Evolutionary conservation across 768 basidiomycete genomes (phyloP), one percentile per base, ranked within the genome.

Genomic region (Lentinula guzmanii): DNA sequence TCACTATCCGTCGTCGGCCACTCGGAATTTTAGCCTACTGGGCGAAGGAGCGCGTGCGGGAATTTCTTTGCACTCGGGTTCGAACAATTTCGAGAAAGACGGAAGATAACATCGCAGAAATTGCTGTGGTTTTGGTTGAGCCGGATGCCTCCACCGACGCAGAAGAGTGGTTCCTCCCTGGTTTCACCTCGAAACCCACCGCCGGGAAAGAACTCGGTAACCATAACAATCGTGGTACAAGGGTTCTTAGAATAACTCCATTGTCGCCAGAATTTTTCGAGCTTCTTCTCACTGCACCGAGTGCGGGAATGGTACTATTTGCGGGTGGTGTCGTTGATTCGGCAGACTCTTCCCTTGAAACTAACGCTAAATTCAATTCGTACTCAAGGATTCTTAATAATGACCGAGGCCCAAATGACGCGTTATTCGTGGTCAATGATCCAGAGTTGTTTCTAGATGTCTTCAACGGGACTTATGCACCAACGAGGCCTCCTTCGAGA

Each of bases 241-340:
- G 52, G 21, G 0, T 82, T 78, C 64, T 70, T 85, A 6, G 56
- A 58, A 76, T 84, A 51, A 70, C 70, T 8, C 79, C 82, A 64
- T 75, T 77, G 15, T 75, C 81, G 1, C 73, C 80, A 2, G 74
- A 75, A 13, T 70, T 85, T 65, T 84, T 83, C 68, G 79, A 78
- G 24, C 69, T 77, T 28, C 68, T 86, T 41, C 71, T 82, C 15
- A 68, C 74, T 57, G 66, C 74, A 5, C 11, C 79, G 77, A 43
- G 55, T 16, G 37, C 55, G 2, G 55, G 55, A 11, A 21, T 56
- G 41, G 41, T 31, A 28, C 13, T 56, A 6, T n/a, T 56, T 43
- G 41, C 55, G 15, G 55, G 55, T 11, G 41, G 55, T 6, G 28
- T 56, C 41, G 39, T 35, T 41, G 16, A 5, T 41, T 39, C 35